Conservation (phyloP, 768 basidiomycete species). For the Amanita jacksonii region DNA sequence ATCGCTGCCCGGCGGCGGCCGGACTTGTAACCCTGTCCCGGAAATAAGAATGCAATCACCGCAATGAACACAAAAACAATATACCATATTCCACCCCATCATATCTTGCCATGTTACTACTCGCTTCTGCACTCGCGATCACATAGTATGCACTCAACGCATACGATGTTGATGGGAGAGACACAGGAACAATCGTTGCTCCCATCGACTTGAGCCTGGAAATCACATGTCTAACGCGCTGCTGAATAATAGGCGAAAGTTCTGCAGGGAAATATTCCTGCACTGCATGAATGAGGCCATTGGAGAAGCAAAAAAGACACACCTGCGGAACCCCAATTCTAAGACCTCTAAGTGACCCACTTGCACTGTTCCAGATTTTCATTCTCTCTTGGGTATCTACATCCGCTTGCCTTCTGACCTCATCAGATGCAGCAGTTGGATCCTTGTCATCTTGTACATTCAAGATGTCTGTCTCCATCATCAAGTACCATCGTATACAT, state of each 20-base stretch:
- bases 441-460: constrained; percentile 59
- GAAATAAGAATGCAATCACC: not conserved
- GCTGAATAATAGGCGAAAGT: constrained; percentile 35
- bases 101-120: constrained; percentile 84
- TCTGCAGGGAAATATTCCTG: constrained; percentile 78
- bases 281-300: not conserved
- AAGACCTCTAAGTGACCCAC: constrained; percentile 35
- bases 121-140: constrained; percentile 89
- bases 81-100: constrained; percentile 82
- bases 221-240: constrained; percentile 38
- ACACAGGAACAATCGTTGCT: constrained; percentile 61
- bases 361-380: constrained; percentile 1
- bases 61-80: constrained; percentile 4
- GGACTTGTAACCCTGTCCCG: constrained; percentile 39
- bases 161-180: constrained; percentile 55
- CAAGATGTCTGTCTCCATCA: constrained; percentile 31
- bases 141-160: constrained; percentile 94
- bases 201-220: constrained; percentile 35
- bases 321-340: constrained; percentile 74
- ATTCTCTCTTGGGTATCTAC: constrained; percentile 12
- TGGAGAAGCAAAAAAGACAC: constrained; percentile 8
- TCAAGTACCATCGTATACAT: no score
- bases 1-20: constrained; percentile 31
- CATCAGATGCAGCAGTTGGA: constrained; percentile 55
- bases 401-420: constrained; percentile 21